Evolutionary conservation across 78 protist species (phyloP).

Genomic region (Salpingoeca rosetta): DNA sequence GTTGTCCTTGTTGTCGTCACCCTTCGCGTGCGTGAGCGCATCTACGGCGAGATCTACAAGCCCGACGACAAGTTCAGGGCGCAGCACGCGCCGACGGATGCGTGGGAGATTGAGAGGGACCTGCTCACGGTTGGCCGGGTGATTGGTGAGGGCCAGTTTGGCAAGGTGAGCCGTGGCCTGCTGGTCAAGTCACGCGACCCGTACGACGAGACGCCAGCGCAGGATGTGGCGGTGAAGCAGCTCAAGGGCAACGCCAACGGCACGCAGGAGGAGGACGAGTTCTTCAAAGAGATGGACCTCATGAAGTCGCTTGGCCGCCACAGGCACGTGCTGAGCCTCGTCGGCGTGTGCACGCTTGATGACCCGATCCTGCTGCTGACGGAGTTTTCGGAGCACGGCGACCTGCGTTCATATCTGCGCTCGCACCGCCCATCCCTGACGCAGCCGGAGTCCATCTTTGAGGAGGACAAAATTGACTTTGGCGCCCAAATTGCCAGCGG

Average conservation of each 20-base stretch:
- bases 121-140: neutral
- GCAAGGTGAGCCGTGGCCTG: neutral
- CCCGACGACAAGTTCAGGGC: neutral
- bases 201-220: neutral
- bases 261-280: neutral
- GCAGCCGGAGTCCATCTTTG: neutral
- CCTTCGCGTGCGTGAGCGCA: neutral
- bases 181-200: neutral
- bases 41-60: neutral
- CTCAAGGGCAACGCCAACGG: neutral
- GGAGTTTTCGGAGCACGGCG: neutral
- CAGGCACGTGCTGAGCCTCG: constrained; percentile 3
- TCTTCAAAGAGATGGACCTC: neutral
- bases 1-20: neutral
- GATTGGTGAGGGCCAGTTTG: neutral
- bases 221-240: neutral
- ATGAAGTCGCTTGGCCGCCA: neutral
- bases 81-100: neutral
- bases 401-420: neutral
- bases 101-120: neutral
- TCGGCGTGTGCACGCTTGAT: neutral
- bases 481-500: neutral
- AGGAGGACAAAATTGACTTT: neutral
- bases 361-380: neutral
- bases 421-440: neutral